Percentiles rank a stretch among this genome's conserved stretches.
phyloP scores from a whole-genome alignment of 345 rosid species.

The Citrus sp. region DNA sequence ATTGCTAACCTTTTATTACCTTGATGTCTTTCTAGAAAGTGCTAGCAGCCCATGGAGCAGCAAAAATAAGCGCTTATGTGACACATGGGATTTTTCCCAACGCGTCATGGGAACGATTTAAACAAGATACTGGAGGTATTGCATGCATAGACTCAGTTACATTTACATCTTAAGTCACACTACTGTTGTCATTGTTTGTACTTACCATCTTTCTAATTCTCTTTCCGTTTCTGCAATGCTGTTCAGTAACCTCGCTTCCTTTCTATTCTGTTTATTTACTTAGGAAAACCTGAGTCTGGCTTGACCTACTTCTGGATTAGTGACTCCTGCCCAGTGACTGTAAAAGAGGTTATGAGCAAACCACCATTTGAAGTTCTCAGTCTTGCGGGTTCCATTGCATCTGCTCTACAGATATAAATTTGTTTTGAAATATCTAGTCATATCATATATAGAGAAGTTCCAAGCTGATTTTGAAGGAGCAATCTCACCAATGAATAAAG shows the following conservation, averaged over 20 bases:
- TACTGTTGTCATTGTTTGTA: no score
- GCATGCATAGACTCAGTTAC: background rate
- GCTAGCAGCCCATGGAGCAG: conserved; percentile 90
- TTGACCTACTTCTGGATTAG: conserved; percentile 93
- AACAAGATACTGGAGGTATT: conserved; percentile 79
- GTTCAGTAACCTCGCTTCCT: background rate
- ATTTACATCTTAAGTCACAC: background rate
- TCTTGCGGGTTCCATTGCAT: conserved; percentile 80
- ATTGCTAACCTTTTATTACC: background rate
- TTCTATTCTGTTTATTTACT: background rate
- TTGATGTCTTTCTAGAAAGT: conserved; percentile 53
- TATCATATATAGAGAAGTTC: conserved; percentile 5
- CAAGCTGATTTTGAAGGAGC: background rate
- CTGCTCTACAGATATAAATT: conserved; percentile 67
- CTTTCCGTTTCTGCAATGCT: background rate
- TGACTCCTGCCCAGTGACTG: conserved; percentile 84
- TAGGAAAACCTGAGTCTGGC: conserved; percentile 72
- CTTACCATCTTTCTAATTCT: background rate
- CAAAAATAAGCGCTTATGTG: conserved; percentile 86
- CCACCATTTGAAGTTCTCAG: conserved; percentile 90
- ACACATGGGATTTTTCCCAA: conserved; percentile 97
- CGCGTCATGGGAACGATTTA: conserved; percentile 82
- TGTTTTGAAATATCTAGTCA: background rate
- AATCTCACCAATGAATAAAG: background rate
- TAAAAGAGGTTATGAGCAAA: conserved; percentile 62